Conservation (phyloP, 306 rosid species). For the Begonia masoniana region DNA sequence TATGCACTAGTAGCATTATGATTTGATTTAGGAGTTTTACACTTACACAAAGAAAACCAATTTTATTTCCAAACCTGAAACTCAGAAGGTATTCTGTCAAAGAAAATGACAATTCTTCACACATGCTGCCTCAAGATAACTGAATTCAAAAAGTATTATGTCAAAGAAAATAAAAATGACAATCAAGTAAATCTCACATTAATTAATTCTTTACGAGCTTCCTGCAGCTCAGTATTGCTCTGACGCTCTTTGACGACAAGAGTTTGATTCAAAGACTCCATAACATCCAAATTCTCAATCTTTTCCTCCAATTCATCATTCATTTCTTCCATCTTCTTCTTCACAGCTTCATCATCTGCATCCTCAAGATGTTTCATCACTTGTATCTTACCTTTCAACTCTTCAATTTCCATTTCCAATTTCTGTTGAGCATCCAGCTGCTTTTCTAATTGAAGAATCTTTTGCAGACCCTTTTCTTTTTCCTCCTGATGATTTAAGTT, state of each 20-base stretch:
- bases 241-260: constrained; percentile 75
- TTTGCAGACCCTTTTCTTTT: constrained; percentile 69
- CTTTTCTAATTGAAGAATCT: constrained; percentile 71
- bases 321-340: constrained; percentile 74
- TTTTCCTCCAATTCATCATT: constrained; percentile 40
- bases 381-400: constrained; percentile 75
- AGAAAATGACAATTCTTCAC: too few relatives aligned
- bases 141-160: too few relatives aligned
- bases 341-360: constrained; percentile 72
- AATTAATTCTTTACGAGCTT: constrained; percentile 74
- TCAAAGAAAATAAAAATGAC: too few relatives aligned
- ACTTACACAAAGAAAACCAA: too few relatives aligned
- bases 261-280: constrained; percentile 41
- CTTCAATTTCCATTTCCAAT: constrained; percentile 89
- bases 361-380: constrained; percentile 95
- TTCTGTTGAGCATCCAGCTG: constrained; percentile 87
- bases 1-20: too few relatives aligned
- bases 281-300: constrained; percentile 29
- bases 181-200: constrained; percentile 18
- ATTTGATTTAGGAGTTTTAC: too few relatives aligned
- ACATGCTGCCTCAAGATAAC: too few relatives aligned
- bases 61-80: too few relatives aligned
- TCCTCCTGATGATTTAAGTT: constrained; percentile 45
- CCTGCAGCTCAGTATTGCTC: constrained; percentile 84
- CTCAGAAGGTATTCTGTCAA: too few relatives aligned